phyloP scores from a whole-genome alignment of 768 basidiomycete species.

The Kondoa malvinella region DNA sequence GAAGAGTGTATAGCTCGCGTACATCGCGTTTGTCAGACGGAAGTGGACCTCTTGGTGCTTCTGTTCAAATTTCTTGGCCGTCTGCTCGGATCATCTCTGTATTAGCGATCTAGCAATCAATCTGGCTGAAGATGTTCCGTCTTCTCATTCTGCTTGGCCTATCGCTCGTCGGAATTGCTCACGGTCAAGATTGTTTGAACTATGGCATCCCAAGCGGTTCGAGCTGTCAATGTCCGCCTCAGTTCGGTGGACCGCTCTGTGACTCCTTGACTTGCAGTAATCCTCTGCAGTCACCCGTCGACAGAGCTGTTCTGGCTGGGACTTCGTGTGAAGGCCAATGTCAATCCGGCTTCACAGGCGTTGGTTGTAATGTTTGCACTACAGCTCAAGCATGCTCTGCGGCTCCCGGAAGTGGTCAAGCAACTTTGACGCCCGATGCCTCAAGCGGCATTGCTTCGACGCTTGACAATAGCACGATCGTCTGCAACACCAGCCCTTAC shows the following conservation, averaged over 20 bases:
- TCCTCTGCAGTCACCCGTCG: conserved; percentile 47
- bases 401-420: conserved; percentile 30
- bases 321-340: conserved; percentile 19
- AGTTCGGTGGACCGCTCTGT: conserved; percentile 59
- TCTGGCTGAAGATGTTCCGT: too few relatives aligned
- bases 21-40: too few relatives aligned
- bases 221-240: conserved; percentile 58
- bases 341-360: conserved; percentile 50
- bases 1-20: too few relatives aligned
- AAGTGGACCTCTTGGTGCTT: too few relatives aligned
- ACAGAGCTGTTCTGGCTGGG: conserved; percentile 31
- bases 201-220: conserved; percentile 42
- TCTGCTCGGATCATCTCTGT: too few relatives aligned
- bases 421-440: neutral
- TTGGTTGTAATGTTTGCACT: conserved; percentile 53
- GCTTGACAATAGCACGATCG: neutral
- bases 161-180: too few relatives aligned
- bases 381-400: conserved; percentile 49
- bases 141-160: too few relatives aligned
- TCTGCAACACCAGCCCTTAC: conserved; percentile 14
- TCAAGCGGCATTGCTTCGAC: neutral
- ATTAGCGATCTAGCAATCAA: too few relatives aligned
- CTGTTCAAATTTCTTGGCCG: too few relatives aligned
- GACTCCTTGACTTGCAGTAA: conserved; percentile 57
- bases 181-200: conserved; percentile 45